A percentile compares a stretch with the other conserved stretches of the same genome.
These are phyloP conservation scores for Magnaporthales sp. DNA, from an alignment of 2,329 filamentous ascomycete genomes.

Conservation along the genomic window DNA sequence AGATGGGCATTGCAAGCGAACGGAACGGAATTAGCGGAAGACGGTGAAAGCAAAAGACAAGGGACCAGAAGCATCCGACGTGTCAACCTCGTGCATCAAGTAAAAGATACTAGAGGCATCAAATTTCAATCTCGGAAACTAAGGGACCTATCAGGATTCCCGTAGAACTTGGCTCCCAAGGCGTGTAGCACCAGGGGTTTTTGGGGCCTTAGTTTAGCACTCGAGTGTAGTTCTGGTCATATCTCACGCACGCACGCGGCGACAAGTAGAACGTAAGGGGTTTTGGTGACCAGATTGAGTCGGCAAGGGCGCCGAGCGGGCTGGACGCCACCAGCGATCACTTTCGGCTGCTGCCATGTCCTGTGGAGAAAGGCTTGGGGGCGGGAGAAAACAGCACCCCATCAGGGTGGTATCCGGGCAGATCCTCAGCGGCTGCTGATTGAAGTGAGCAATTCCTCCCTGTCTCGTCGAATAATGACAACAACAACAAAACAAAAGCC, in stretches of 20 bases:
- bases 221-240: background rate
- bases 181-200: background rate
- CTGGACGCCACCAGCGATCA: constrained; percentile 2
- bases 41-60: background rate
- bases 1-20: background rate
- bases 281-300: background rate
- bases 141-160: background rate
- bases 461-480: background rate
- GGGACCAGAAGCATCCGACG: background rate
- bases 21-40: background rate
- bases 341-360: constrained; percentile 1
- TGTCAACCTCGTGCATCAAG: background rate
- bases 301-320: constrained; percentile 1
- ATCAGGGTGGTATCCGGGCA: constrained; percentile 1
- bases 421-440: background rate
- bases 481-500: background rate
- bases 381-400: background rate
- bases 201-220: background rate
- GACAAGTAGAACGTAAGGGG: background rate
- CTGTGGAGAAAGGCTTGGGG: background rate
- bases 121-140: background rate
- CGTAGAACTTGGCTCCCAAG: background rate
- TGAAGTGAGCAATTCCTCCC: background rate
- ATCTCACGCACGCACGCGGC: background rate
- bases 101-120: background rate